Conservation (phyloP, 257 asterid genomes). For the Echites panduratus region DNA sequence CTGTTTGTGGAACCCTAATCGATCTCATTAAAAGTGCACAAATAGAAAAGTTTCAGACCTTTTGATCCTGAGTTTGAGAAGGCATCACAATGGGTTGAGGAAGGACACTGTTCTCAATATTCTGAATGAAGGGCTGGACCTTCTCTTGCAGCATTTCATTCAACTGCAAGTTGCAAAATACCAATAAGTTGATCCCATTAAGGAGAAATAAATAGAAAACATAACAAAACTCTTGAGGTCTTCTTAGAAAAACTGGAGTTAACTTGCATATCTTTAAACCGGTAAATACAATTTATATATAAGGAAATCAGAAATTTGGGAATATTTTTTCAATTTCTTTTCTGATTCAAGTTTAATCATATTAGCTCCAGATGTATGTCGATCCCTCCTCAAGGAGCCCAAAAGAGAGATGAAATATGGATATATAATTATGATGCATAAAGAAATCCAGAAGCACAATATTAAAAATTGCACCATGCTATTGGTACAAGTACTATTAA, state of each 20-base stretch:
- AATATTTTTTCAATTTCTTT: not conserved
- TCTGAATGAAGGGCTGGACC: constrained; percentile 65
- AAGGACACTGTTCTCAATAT: constrained; percentile 48
- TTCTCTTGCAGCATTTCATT: constrained; percentile 84
- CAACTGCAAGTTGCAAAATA: constrained; percentile 42
- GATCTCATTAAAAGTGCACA: not conserved
- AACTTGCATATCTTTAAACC: too few relatives aligned
- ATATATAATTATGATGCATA: not conserved
- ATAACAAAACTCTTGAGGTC: not conserved
- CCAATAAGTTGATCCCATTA: not conserved
- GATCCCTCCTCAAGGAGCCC: not conserved
- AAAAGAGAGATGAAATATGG: not conserved
- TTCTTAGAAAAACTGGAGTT: not conserved
- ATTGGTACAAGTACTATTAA: not conserved
- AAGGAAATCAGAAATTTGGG: not conserved
- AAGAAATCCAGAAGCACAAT: not conserved
- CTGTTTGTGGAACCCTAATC: not conserved
- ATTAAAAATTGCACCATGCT: not conserved
- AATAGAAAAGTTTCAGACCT: constrained; percentile 32
- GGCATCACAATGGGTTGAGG: constrained; percentile 59
- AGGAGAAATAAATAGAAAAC: not conserved
- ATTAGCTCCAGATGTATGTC: not conserved
- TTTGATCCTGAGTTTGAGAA: constrained; percentile 37
- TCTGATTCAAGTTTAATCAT: too few relatives aligned
- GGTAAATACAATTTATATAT: not conserved